Percentiles rank a stretch among this genome's conserved stretches.
These are phyloP conservation scores for Crithidia brevicula DNA, from an alignment of 208 protist species.

Conservation along the genomic window DNA sequence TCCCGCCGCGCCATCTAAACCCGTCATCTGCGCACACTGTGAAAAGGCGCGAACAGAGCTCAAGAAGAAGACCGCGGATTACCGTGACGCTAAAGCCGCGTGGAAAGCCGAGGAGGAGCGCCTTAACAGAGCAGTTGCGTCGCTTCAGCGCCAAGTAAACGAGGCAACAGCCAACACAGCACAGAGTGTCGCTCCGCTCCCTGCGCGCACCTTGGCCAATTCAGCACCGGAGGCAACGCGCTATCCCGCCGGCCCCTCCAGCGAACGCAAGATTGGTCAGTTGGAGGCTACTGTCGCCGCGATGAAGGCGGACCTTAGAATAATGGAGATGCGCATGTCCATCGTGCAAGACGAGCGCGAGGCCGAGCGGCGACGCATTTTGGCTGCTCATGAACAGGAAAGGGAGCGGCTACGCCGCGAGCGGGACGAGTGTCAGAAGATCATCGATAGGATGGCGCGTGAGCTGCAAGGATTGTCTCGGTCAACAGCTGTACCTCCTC, in stretches of 20 bases:
- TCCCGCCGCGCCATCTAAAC: neutral
- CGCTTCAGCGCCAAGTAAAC: constrained; percentile 16
- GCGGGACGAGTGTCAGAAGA: constrained; percentile 56
- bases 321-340: constrained; percentile 55
- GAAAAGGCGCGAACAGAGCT: constrained; percentile 20
- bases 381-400: constrained; percentile 51
- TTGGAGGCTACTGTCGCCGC: constrained; percentile 43
- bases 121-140: constrained; percentile 20
- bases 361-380: constrained; percentile 51
- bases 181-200: neutral
- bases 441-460: constrained; percentile 57
- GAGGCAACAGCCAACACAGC: neutral
- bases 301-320: constrained; percentile 46
- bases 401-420: constrained; percentile 42
- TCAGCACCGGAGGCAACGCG: neutral
- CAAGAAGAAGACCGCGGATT: constrained; percentile 18
- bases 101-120: constrained; percentile 34
- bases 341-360: constrained; percentile 46
- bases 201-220: neutral
- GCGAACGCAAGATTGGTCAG: constrained; percentile 36
- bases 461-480: constrained; percentile 48
- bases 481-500: constrained; percentile 21
- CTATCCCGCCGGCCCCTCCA: constrained; percentile 1
- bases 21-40: constrained; percentile 5
- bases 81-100: constrained; percentile 4